Base-by-base conservation (phyloP, 805 yeast genomes). In the Tetrapisispora nanseiensis region DNA sequence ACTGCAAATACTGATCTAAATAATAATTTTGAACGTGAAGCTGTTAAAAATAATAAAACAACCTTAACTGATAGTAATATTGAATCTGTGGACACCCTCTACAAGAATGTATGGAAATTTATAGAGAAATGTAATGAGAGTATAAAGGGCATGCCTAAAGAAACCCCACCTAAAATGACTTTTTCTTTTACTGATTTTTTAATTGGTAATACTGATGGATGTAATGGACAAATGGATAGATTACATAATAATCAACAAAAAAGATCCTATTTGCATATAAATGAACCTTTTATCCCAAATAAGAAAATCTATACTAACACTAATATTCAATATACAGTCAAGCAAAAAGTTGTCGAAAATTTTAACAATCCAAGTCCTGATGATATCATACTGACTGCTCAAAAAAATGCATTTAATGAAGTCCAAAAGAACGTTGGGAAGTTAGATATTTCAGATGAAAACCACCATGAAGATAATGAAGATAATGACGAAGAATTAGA, bases 361-460 rank as follows among this genome's bases (percentile, higher is more conserved):
- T 86, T 86, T 50, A 58, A 62, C 11, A 67, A 70, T 47, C 87
- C 87, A 13, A 82, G 95, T 51, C 96, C 96, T 5, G 97, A 89
- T 63, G 95, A 86, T 54, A 60, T 69, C 38, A 70, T 82, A 3
- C 54, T 74, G 39, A 60, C 65, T 32, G 86, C 86, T 1, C 92
- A 83, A 58, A 63, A 65, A 3, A 48, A 53, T 9, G 74, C 74
- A 0, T 62, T 74, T 40, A 63, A 65, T 15, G 57, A 62, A 4
- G 27, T 39, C 6, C 35, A 39, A 20, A 33, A 32, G 27, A 39
- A 39, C 20, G 38, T 44, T 4, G n/a, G 43, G 0, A 40, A 46
- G 18, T 20, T 49, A 15, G 19, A 20, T 19, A 41, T 54, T 33
- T 49, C 51, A 16, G 46, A 49, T 11, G 53, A 56, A 2, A 47